phyloP scores from a whole-genome alignment of 1,284 basidiomycete genomes.

The Cryptococcus hybrid region DNA sequence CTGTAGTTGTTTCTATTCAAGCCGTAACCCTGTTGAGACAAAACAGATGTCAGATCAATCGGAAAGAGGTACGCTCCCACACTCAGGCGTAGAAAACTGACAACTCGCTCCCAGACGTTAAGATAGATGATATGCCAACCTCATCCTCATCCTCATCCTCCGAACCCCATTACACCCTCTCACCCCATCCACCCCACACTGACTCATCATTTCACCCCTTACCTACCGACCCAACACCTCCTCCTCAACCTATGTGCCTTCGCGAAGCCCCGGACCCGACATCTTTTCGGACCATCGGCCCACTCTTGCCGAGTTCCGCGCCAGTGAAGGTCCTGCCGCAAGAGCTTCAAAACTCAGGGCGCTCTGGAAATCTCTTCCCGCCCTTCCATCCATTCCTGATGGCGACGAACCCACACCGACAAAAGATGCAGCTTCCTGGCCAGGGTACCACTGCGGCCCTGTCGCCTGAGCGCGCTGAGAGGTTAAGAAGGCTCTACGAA shows the following conservation, averaged over 20 bases:
- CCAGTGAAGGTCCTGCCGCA: constrained; percentile 37
- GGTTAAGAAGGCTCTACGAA: constrained; percentile 69
- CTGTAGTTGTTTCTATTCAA: no score
- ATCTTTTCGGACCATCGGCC: constrained; percentile 22
- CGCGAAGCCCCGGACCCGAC: constrained; percentile 34
- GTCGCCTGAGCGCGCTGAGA: constrained; percentile 66
- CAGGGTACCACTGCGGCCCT: constrained; percentile 52
- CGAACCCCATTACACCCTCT: constrained; percentile 9
- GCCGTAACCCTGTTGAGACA: no score
- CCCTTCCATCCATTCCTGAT: constrained; percentile 27
- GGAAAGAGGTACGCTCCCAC: no score
- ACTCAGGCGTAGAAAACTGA: no score
- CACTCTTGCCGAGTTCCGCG: constrained; percentile 45
- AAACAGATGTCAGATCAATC: no score
- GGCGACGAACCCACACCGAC: constrained; percentile 31
- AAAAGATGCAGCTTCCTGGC: constrained; percentile 44
- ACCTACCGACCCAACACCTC: constrained; percentile 11
- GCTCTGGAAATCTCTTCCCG: constrained; percentile 48
- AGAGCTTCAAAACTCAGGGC: constrained; percentile 43
- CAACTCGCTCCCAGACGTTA: no score
- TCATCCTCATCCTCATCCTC: no score
- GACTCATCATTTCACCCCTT: constrained; percentile 4
- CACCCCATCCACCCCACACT: constrained; percentile 7
- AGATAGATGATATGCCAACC: no score
- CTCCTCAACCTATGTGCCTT: neutral